Evolutionary conservation across 1,139 yeast species (phyloP).

Genomic region (Candida freyschussii): DNA sequence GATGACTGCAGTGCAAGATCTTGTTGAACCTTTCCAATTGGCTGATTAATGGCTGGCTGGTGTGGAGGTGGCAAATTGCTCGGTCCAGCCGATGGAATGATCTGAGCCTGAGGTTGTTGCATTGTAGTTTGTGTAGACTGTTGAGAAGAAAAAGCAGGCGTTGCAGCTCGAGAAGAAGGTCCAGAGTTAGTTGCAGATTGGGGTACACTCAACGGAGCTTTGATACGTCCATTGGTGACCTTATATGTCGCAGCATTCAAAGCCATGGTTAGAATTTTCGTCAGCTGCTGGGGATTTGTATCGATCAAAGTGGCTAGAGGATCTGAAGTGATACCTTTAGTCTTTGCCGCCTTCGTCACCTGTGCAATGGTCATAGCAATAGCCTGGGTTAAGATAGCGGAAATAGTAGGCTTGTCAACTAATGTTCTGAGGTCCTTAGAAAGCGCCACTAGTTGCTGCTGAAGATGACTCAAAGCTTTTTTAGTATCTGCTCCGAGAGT

Average conservation of each 20-base stretch:
- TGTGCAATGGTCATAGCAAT: slow-evolving; percentile 90
- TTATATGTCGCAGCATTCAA: slow-evolving; percentile 74
- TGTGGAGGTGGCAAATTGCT: too few relatives aligned
- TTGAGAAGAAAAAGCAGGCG: slow-evolving; percentile 14
- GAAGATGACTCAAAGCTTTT: slow-evolving; percentile 61
- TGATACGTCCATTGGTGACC: slow-evolving; percentile 41
- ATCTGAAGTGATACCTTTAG: slow-evolving; percentile 76
- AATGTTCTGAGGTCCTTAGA: slow-evolving; percentile 63
- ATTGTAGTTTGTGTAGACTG: background rate
- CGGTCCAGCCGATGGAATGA: slow-evolving; percentile 5
- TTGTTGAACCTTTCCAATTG: too few relatives aligned
- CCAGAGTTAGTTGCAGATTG: slow-evolving; percentile 15
- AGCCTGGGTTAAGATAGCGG: slow-evolving; percentile 84
- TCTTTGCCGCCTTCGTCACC: slow-evolving; percentile 80
- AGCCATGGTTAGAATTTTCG: slow-evolving; percentile 77
- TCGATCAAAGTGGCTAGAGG: slow-evolving; percentile 78
- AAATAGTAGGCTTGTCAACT: slow-evolving; percentile 67
- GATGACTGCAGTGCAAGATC: too few relatives aligned
- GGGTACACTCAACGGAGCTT: slow-evolving; percentile 32
- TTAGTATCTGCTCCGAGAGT: slow-evolving; percentile 52
- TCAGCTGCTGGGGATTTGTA: slow-evolving; percentile 82
- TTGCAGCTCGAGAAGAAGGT: slow-evolving; percentile 9
- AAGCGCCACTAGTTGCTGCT: slow-evolving; percentile 63
- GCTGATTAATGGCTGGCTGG: too few relatives aligned
- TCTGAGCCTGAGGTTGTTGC: slow-evolving; percentile 1